Conservation (phyloP, 1,284 basidiomycete genomes). For the Cronartium quercuum region DNA sequence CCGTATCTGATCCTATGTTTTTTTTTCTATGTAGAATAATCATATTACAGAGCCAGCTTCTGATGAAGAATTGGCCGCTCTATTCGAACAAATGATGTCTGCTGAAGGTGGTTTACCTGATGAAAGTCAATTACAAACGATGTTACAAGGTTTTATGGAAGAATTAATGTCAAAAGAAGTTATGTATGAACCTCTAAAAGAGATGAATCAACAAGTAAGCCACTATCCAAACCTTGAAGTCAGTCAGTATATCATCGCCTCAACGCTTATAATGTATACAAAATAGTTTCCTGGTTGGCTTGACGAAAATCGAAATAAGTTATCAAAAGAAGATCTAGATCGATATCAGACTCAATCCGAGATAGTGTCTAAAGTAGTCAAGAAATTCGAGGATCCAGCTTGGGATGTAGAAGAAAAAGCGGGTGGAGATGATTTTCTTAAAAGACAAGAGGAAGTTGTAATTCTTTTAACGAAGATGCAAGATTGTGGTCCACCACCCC, state of each 20-base stretch:
- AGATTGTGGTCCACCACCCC: slow-evolving; percentile 74
- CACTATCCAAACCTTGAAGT: too few species aligned
- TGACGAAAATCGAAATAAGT: slow-evolving; percentile 53
- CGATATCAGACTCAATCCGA: slow-evolving; percentile 65
- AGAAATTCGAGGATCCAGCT: slow-evolving; percentile 62
- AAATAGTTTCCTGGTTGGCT: slow-evolving; percentile 76
- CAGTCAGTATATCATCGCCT: too few species aligned
- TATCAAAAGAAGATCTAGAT: slow-evolving; percentile 60
- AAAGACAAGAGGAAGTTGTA: slow-evolving; percentile 56
- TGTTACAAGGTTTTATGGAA: slow-evolving; percentile 86
- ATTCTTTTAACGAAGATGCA: slow-evolving; percentile 65
- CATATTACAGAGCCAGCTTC: not conserved
- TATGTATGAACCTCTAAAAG: slow-evolving; percentile 83
- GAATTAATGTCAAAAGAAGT: slow-evolving; percentile 91
- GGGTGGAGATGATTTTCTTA: slow-evolving; percentile 57
- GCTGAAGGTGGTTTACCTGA: slow-evolving; percentile 50
- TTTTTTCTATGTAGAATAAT: not conserved
- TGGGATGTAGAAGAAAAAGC: slow-evolving; percentile 45
- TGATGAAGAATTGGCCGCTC: slow-evolving; percentile 28
- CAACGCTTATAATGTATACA: too few species aligned
- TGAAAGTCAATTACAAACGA: slow-evolving; percentile 64
- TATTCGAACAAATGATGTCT: slow-evolving; percentile 40
- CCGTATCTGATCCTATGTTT: not conserved
- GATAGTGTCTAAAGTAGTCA: slow-evolving; percentile 64
- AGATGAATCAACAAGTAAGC: slow-evolving; percentile 71